Evolutionary conservation across 140 eudicot genomes (phyloP).

Genomic region (Senecio squalidus): DNA sequence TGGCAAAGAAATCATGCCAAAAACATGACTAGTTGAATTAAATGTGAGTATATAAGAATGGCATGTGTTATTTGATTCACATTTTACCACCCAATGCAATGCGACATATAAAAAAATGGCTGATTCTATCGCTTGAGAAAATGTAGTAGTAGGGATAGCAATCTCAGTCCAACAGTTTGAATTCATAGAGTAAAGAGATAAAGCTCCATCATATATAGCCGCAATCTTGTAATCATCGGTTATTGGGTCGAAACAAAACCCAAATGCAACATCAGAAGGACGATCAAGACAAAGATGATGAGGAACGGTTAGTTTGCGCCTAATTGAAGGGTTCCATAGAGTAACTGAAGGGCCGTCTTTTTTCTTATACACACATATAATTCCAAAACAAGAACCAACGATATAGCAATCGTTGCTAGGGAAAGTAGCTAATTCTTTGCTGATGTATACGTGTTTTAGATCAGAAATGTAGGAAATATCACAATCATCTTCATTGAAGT

Average conservation of each 20-base stretch:
- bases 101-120: constrained; percentile 9
- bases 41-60: constrained; percentile 23
- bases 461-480: background rate
- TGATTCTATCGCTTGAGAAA: background rate
- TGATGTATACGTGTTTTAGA: background rate
- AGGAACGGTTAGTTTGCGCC: constrained; percentile 21
- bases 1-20: constrained; percentile 24
- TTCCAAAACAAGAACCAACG: constrained; percentile 29
- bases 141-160: background rate
- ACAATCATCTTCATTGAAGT: background rate
- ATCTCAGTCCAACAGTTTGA: constrained; percentile 28
- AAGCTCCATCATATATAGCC: constrained; percentile 10
- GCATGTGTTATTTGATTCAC: background rate
- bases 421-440: constrained; percentile 1
- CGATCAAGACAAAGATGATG: background rate
- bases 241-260: constrained; percentile 32
- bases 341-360: background rate
- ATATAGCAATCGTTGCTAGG: background rate
- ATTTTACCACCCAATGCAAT: constrained; percentile 30
- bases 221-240: constrained; percentile 39
- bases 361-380: constrained; percentile 21
- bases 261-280: constrained; percentile 1
- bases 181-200: constrained; percentile 24
- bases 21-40: constrained; percentile 23
- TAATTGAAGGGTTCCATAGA: constrained; percentile 36